phyloP scores from a whole-genome alignment of 2,329 filamentous ascomycete species.

The Phyllosticta citribraziliensis region DNA sequence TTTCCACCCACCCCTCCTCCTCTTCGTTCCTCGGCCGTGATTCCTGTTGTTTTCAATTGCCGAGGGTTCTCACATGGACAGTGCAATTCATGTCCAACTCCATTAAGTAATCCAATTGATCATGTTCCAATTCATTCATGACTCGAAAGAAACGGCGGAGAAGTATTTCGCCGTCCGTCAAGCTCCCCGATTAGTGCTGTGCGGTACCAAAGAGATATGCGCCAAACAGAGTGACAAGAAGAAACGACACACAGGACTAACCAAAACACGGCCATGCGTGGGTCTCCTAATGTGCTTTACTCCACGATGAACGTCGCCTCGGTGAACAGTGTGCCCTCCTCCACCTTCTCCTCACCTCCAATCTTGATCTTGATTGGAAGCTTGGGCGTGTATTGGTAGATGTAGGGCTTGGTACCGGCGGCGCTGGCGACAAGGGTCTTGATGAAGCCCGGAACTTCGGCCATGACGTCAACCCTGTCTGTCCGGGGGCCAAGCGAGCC shows the following conservation, averaged over 20 bases:
- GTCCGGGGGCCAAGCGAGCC: slow-evolving; percentile 57
- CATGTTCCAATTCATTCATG: too few species aligned
- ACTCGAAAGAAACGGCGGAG: too few species aligned
- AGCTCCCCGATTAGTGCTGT: too few species aligned
- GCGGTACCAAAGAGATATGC: not conserved
- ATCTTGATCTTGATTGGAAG: slow-evolving; percentile 74
- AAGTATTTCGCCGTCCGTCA: too few species aligned
- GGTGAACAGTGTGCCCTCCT: slow-evolving; percentile 70
- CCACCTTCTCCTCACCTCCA: slow-evolving; percentile 66
- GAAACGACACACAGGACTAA: not conserved
- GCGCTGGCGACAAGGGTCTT: slow-evolving; percentile 86
- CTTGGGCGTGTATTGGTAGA: slow-evolving; percentile 81
- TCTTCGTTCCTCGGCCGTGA: too few species aligned
- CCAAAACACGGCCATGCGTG: not conserved
- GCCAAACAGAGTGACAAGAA: not conserved
- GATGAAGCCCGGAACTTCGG: slow-evolving; percentile 87
- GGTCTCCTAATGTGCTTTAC: not conserved
- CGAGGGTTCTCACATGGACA: too few species aligned
- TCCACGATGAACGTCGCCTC: slow-evolving; percentile 92
- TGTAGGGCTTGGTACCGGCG: slow-evolving; percentile 90
- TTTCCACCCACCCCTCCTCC: too few species aligned
- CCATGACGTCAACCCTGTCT: slow-evolving; percentile 92
- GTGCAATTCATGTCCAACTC: too few species aligned
- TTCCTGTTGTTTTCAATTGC: too few species aligned
- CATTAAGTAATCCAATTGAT: too few species aligned